Evolutionary conservation across 2,329 filamentous ascomycete species (phyloP).

Genomic region (Fusarium sp.): DNA sequence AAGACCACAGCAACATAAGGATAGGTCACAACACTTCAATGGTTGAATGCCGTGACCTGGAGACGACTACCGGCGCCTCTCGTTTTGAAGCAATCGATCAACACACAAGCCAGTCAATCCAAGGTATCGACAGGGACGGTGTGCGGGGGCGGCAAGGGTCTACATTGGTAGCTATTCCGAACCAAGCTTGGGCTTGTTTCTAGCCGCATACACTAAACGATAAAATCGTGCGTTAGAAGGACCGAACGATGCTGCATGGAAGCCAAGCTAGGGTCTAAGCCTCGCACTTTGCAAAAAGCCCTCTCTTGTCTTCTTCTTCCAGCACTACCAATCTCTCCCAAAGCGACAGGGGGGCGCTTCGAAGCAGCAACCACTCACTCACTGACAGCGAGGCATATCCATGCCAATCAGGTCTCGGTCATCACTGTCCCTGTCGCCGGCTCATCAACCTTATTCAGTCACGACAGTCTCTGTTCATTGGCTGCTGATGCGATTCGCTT

Average conservation of each 20-base stretch:
- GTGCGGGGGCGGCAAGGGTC: slow-evolving; percentile 36
- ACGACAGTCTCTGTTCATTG: slow-evolving; percentile 9
- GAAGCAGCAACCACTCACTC: slow-evolving; percentile 16
- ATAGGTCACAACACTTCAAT: not conserved
- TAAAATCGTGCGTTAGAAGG: slow-evolving; percentile 44
- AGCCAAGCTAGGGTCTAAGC: slow-evolving; percentile 41
- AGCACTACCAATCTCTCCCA: slow-evolving; percentile 23
- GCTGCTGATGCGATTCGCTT: slow-evolving; percentile 1
- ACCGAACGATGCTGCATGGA: slow-evolving; percentile 44
- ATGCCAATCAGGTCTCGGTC: slow-evolving; percentile 28
- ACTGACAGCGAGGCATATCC: slow-evolving; percentile 29
- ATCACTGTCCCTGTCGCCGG: slow-evolving; percentile 21
- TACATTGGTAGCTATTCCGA: slow-evolving; percentile 30
- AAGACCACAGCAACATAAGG: not conserved
- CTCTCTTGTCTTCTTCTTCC: slow-evolving; percentile 7
- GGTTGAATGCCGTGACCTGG: slow-evolving; percentile 26
- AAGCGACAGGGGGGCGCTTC: slow-evolving; percentile 18
- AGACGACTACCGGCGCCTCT: slow-evolving; percentile 31
- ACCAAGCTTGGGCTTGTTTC: slow-evolving; percentile 26
- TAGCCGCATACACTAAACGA: slow-evolving; percentile 35
- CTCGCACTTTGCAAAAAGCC: slow-evolving; percentile 42
- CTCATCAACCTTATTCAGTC: slow-evolving; percentile 32
- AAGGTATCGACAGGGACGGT: slow-evolving; percentile 31
- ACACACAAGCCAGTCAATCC: slow-evolving; percentile 16
- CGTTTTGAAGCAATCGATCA: slow-evolving; percentile 13